Evolutionary conservation across 2,329 filamentous ascomycete genomes (phyloP), one percentile per base, ranked within the genome.

Genomic region (Aspergillus phoenicis): DNA sequence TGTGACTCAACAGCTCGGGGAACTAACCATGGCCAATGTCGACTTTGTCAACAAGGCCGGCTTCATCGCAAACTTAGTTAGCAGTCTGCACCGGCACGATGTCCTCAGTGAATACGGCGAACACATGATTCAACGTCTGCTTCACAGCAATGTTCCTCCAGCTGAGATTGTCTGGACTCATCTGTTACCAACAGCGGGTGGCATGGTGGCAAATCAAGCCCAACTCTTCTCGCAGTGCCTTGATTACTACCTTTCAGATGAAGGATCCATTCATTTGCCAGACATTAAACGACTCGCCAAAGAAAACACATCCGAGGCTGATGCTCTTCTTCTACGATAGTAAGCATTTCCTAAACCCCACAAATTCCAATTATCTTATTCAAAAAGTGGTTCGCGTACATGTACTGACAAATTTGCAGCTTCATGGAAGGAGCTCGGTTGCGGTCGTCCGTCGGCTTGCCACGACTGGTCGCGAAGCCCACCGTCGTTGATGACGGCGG

Each of bases 191-290:
- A 86, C 84, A 0, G 83, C 83, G 1, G 83, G 82, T 26, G 82
- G 82, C 39, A 82, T 84, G 74, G 82, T 85, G 3, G 77, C 81
- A 2, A 86, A 85, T 59, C 84, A 87, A 67, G 83, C 82, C 7
- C 83, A 86, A 61, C 79, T 86, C 22, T 85, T 87, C 66, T 81
- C 77, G 0, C 84, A 87, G 64, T 83, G 80, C 26, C 70, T 87
- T 52, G 85, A 87, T 66, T 85, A 82, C 69, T 86, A 85, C 70
- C 77, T 87, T 49, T 78, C 78, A 4, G 73, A 77, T n/a, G 78
- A 80, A 20, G 83, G 83, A 36, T 72, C 75, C 3, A 65, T 76
- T 38, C 78, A 85, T 70, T 78, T 83, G 66, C 71, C 78, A 2
- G 75, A 78, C 8, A 82, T 86, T 43, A 78, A 82, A 39, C 68